Percentiles rank a stretch among this genome's conserved stretches.
Evolutionary conservation across 116 monocot genomes (phyloP).

Genomic region (Zostera marina): DNA sequence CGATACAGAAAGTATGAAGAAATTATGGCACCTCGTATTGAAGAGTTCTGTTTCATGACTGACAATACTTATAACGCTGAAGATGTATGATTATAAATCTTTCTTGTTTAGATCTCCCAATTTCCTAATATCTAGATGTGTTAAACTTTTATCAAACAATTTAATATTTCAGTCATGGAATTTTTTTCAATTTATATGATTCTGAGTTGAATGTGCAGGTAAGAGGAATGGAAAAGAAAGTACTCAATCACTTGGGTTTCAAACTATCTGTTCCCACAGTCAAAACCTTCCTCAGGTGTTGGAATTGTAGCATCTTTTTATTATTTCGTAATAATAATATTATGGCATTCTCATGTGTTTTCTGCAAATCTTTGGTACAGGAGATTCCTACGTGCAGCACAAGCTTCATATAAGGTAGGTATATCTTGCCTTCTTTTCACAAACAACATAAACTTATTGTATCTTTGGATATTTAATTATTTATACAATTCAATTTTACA

Average conservation of each 20-base stretch:
- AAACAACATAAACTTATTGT: no score
- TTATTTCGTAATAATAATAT: not conserved
- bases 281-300: constrained; percentile 76
- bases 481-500: not conserved
- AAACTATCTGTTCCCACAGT: constrained; percentile 53
- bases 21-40: constrained; percentile 73
- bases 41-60: constrained; percentile 89
- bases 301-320: not conserved
- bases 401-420: constrained; percentile 63
- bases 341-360: not conserved
- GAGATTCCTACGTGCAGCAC: constrained; percentile 75
- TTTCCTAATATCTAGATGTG: not conserved
- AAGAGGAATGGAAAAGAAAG: constrained; percentile 49
- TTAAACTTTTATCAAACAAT: not conserved
- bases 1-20: constrained; percentile 87
- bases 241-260: constrained; percentile 36
- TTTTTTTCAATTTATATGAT: not conserved
- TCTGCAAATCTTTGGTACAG: constrained; percentile 22
- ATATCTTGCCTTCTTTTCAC: not conserved
- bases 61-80: constrained; percentile 61
- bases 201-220: constrained; percentile 26
- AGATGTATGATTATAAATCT: constrained; percentile 29
- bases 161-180: not conserved
- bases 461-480: no score
- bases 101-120: not conserved